Percentiles rank a stretch among this genome's conserved stretches.
Evolutionary conservation across 495 filamentous ascomycete genomes (phyloP).

Genomic region (Elaphomyces granulatus): DNA sequence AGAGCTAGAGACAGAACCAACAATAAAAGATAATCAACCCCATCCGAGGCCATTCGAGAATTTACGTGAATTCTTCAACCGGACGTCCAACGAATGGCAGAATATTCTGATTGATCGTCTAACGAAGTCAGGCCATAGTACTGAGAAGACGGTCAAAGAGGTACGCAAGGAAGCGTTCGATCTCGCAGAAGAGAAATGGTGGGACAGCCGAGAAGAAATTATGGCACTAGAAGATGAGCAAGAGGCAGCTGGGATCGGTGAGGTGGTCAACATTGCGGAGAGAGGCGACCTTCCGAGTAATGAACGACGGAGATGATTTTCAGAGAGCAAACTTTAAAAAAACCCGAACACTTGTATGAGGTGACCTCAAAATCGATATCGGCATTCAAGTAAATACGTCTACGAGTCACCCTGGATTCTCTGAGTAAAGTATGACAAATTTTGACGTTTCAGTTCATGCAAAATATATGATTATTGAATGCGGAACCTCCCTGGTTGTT

Average conservation of each 20-base stretch:
- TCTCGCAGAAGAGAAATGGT: constrained; percentile 90
- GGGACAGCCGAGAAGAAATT: constrained; percentile 94
- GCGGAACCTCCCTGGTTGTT: too few relatives aligned
- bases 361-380: too few relatives aligned
- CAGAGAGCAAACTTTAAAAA: too few relatives aligned
- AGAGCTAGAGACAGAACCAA: constrained; percentile 37
- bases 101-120: constrained; percentile 57
- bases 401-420: too few relatives aligned
- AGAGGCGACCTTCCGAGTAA: constrained; percentile 40
- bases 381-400: too few relatives aligned
- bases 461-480: too few relatives aligned
- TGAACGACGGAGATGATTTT: constrained; percentile 43
- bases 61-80: constrained; percentile 77
- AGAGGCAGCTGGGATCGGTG: constrained; percentile 87
- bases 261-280: constrained; percentile 79
- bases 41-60: constrained; percentile 75
- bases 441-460: too few relatives aligned
- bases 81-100: constrained; percentile 86
- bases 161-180: constrained; percentile 79
- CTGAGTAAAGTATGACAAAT: too few relatives aligned
- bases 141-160: constrained; percentile 66
- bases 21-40: constrained; percentile 31
- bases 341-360: too few relatives aligned
- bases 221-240: constrained; percentile 88
- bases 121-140: constrained; percentile 38